phyloP scores from a whole-genome alignment of 2,329 filamentous ascomycete species.

The Beauveria australis region DNA sequence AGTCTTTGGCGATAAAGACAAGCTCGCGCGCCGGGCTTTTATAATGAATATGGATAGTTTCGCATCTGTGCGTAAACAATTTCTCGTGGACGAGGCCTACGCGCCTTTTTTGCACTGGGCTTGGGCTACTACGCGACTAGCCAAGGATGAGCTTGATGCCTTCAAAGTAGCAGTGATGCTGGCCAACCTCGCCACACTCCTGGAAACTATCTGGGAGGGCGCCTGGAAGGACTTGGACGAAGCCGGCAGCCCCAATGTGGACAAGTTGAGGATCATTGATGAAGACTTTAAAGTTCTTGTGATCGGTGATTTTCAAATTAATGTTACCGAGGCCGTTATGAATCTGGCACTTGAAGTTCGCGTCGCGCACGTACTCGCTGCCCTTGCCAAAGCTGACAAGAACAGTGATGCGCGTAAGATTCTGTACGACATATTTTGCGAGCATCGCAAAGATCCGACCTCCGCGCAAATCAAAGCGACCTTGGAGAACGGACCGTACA shows the following conservation, averaged over 20 bases:
- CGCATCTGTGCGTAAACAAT: background rate
- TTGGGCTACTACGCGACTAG: background rate
- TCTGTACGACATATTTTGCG: background rate
- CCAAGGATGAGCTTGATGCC: background rate
- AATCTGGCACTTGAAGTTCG: background rate
- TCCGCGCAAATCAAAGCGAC: background rate
- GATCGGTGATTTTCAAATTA: background rate
- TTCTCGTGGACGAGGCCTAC: background rate
- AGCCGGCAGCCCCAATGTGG: background rate
- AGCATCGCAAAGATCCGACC: background rate
- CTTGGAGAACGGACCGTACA: background rate
- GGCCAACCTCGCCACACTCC: background rate
- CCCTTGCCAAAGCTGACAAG: background rate
- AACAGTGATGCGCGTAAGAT: background rate
- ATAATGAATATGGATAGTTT: background rate
- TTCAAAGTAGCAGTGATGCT: background rate
- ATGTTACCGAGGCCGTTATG: background rate
- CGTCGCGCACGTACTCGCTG: background rate
- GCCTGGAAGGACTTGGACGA: background rate
- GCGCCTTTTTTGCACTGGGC: background rate
- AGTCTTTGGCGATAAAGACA: background rate
- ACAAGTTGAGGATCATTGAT: background rate
- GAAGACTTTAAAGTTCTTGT: background rate
- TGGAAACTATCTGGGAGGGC: background rate
- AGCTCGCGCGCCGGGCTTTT: background rate